Evolutionary conservation across 805 yeast genomes (phyloP).

Genomic region (Hanseniaspora lindneri): DNA sequence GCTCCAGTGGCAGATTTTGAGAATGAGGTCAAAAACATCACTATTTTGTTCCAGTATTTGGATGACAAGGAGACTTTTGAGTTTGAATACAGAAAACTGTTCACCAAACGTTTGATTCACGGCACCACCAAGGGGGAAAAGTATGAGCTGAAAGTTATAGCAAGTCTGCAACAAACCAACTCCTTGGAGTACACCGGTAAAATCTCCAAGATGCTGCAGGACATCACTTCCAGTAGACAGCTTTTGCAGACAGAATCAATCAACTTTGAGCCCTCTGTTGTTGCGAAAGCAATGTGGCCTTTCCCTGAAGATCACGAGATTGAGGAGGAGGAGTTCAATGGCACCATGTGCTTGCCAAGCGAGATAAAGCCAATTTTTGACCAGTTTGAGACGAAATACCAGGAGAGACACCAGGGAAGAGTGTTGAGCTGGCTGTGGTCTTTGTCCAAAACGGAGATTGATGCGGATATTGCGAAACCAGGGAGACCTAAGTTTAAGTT

Average conservation of each 20-base stretch:
- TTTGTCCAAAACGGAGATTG: constrained; percentile 80
- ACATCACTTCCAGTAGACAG: constrained; percentile 49
- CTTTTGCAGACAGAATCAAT: constrained; percentile 47
- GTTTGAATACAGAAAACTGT: constrained; percentile 74
- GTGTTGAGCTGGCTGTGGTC: constrained; percentile 94
- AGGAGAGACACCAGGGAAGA: constrained; percentile 70
- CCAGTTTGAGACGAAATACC: constrained; percentile 56
- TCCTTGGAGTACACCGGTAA: constrained; percentile 87
- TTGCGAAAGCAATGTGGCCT: constrained; percentile 89
- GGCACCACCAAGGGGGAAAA: constrained; percentile 73
- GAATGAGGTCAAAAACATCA: constrained; percentile 71
- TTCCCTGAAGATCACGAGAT: constrained; percentile 32
- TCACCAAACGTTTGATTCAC: constrained; percentile 80
- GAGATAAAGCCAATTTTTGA: constrained; percentile 54
- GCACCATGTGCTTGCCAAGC: constrained; percentile 44
- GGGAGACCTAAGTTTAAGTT: constrained; percentile 73
- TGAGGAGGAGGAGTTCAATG: constrained; percentile 25
- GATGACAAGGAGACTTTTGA: constrained; percentile 94
- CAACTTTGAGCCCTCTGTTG: constrained; percentile 62
- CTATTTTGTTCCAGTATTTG: constrained; percentile 74
- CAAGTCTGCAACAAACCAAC: constrained; percentile 76
- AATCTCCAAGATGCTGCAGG: constrained; percentile 91
- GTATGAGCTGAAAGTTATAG: constrained; percentile 71
- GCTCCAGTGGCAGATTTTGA: constrained; percentile 45
- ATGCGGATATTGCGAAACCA: constrained; percentile 69